Evolutionary conservation across 2,329 filamentous ascomycete genomes (phyloP).

Genomic region (Alternaria rosae): DNA sequence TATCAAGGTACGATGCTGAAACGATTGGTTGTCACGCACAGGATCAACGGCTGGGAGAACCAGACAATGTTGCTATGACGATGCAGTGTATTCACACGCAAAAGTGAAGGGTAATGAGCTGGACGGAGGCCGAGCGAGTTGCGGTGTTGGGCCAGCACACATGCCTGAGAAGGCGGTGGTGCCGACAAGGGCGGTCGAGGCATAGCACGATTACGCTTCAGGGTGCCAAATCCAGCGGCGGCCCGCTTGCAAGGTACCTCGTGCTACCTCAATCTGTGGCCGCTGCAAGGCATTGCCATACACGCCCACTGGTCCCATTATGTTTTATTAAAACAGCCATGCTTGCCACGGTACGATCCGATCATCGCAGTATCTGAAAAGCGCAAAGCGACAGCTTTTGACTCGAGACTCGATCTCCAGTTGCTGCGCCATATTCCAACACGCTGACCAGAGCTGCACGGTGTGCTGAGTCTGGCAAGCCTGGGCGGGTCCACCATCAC

Average conservation of each 20-base stretch:
- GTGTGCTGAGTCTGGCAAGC: slow-evolving; percentile 36
- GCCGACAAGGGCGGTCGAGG: slow-evolving; percentile 48
- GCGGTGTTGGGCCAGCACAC: slow-evolving; percentile 44
- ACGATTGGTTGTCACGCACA: slow-evolving; percentile 50
- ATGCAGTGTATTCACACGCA: slow-evolving; percentile 10
- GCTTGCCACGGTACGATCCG: not conserved
- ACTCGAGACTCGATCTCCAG: slow-evolving; percentile 5
- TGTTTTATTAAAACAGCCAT: slow-evolving; percentile 23
- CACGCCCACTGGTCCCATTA: slow-evolving; percentile 30
- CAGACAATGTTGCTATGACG: slow-evolving; percentile 20
- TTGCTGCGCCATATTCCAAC: slow-evolving; percentile 26
- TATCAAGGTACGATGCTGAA: slow-evolving; percentile 48
- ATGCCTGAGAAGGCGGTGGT: slow-evolving; percentile 40
- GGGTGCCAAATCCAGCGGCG: slow-evolving; percentile 39
- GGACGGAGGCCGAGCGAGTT: slow-evolving; percentile 21
- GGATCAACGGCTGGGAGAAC: slow-evolving; percentile 36
- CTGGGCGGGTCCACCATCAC: slow-evolving; percentile 35
- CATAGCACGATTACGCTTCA: slow-evolving; percentile 45
- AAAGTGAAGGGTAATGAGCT: slow-evolving; percentile 13
- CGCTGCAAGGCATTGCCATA: slow-evolving; percentile 42
- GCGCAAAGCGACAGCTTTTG: slow-evolving; percentile 13
- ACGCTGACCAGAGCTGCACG: slow-evolving; percentile 34
- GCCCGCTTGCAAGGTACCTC: slow-evolving; percentile 42
- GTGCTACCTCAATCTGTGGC: slow-evolving; percentile 40
- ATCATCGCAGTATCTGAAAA: not conserved